These are phyloP conservation scores for Cucurbita ficifolia DNA, from an alignment of 306 rosid genomes.

Conservation along the genomic window DNA sequence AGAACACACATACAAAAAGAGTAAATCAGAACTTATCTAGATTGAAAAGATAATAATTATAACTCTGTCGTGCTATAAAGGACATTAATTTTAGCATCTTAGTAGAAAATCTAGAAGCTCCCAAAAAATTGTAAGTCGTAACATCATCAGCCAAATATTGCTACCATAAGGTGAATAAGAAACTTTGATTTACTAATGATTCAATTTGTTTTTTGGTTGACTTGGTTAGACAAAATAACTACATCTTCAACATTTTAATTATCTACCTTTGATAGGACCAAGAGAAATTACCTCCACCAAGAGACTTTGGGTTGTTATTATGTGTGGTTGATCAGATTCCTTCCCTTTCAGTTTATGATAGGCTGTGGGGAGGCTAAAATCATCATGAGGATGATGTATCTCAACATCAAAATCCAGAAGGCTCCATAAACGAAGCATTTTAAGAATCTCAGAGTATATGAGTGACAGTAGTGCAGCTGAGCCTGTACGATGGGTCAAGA, in stretches of 20 bases:
- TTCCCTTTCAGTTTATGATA: constrained; percentile 78
- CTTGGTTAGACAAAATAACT: not conserved
- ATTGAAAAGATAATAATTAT: not conserved
- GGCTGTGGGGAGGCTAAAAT: constrained; percentile 52
- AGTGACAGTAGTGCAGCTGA: constrained; percentile 69
- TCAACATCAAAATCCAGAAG: constrained; percentile 86
- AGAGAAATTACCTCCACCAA: constrained; percentile 49
- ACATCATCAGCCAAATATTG: no score
- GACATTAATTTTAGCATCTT: no score
- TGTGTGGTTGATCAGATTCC: constrained; percentile 74
- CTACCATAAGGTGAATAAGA: no score
- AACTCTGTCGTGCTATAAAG: not conserved
- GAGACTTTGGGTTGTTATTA: constrained; percentile 63
- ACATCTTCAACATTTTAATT: not conserved
- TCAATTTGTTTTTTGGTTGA: not conserved
- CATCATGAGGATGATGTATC: constrained; percentile 68
- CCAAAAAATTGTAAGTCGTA: no score
- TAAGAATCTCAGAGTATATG: constrained; percentile 65
- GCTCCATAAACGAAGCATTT: constrained; percentile 92
- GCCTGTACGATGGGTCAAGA: constrained; percentile 86
- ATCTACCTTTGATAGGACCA: not conserved
- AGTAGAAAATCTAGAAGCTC: no score
- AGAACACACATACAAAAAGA: constrained; percentile 8
- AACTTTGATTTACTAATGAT: not conserved
- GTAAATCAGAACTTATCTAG: not conserved